A percentile compares a stretch with the other conserved stretches of the same genome.
Evolutionary conservation across 2,329 filamentous ascomycete species (phyloP).

Genomic region (Cercospora brassicicola): DNA sequence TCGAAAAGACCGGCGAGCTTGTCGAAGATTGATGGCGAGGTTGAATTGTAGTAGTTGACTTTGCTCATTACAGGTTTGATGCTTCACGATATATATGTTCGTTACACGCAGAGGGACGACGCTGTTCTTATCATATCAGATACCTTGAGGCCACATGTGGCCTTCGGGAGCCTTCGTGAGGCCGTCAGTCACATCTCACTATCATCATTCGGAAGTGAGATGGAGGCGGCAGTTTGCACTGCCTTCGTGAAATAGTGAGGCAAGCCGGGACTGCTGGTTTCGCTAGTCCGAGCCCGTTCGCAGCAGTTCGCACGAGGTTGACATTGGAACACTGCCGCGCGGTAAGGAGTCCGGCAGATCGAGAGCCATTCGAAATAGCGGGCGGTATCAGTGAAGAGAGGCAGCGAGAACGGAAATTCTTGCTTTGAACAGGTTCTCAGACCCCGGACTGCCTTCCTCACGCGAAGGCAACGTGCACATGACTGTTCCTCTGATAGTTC

Average conservation of each 20-base stretch:
- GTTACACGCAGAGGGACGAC: neutral
- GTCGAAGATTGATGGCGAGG: constrained; percentile 5
- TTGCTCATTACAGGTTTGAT: constrained; percentile 4
- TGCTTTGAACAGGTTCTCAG: neutral
- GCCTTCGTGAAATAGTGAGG: constrained; percentile 3
- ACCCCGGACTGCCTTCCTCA: neutral
- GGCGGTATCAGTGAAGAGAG: neutral
- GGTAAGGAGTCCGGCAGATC: neutral
- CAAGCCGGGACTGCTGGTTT: neutral
- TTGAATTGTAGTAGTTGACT: neutral
- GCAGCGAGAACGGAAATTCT: neutral
- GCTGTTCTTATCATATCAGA: neutral
- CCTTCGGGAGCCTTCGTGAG: neutral
- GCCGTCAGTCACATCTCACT: neutral
- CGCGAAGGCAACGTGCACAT: neutral
- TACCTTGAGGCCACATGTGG: neutral
- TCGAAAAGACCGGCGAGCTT: constrained; percentile 7
- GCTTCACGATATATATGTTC: neutral
- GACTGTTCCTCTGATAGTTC: neutral
- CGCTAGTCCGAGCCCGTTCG: neutral
- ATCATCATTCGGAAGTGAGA: neutral
- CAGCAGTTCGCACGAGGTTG: constrained; percentile 1
- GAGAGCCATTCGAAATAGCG: neutral
- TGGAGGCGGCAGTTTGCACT: neutral
- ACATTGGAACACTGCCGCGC: constrained; percentile 4